Percentiles rank a stretch among this genome's conserved stretches.
These are phyloP conservation scores for Ophiocordyceps camponoti-saundersi DNA, from an alignment of 2,329 filamentous ascomycete genomes.

Conservation along the genomic window DNA sequence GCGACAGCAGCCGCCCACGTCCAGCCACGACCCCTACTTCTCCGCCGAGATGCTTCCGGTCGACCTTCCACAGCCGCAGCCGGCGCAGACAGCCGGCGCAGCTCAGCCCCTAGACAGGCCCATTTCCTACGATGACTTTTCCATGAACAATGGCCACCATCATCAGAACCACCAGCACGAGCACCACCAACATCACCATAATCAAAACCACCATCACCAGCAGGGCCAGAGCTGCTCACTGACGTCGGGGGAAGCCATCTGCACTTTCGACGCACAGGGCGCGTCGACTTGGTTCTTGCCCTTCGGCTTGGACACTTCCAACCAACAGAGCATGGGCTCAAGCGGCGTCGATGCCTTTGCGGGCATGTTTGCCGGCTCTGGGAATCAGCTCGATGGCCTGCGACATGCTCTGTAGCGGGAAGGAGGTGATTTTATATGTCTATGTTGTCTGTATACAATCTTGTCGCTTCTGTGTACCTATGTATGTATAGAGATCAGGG, in stretches of 20 bases:
- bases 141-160: conserved; percentile 16
- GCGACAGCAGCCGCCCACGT: background rate
- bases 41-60: conserved; percentile 35
- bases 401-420: conserved; percentile 11
- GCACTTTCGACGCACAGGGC: conserved; percentile 19
- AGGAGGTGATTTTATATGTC: too few species aligned
- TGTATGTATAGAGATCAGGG: too few species aligned
- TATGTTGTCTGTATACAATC: background rate
- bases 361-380: conserved; percentile 26
- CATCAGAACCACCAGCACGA: conserved; percentile 1
- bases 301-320: conserved; percentile 74
- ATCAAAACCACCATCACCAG: conserved; percentile 6
- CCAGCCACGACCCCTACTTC: conserved; percentile 22
- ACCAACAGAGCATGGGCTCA: conserved; percentile 29
- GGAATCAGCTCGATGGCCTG: conserved; percentile 15
- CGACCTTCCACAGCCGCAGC: conserved; percentile 27
- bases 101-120: conserved; percentile 59
- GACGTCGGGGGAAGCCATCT: conserved; percentile 7
- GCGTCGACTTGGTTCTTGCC: conserved; percentile 78
- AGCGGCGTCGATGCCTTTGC: conserved; percentile 31
- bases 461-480: background rate
- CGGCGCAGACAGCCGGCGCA: conserved; percentile 20
- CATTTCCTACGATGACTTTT: conserved; percentile 58
- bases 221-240: conserved; percentile 7
- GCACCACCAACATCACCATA: conserved; percentile 8